Conservation (phyloP, 1,284 basidiomycete species). For the Volvariella volvacea region DNA sequence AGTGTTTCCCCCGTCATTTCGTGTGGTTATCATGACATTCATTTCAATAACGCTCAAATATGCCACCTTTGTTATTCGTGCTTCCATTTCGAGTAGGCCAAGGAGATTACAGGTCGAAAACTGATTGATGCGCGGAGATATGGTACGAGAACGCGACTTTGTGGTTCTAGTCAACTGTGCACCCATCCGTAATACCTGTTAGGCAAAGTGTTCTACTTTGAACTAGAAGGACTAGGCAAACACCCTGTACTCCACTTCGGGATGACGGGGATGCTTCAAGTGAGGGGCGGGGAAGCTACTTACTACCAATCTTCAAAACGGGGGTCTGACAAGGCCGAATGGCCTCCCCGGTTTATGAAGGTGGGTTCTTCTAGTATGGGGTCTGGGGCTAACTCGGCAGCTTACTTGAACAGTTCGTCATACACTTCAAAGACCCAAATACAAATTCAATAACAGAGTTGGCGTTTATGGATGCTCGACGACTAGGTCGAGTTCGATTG, state of each 20-base stretch:
- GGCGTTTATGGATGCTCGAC: constrained; percentile 64
- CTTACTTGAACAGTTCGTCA: constrained; percentile 51
- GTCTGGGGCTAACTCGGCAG: too few species aligned
- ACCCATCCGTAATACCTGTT: constrained; percentile 3
- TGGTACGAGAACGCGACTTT: constrained; percentile 26
- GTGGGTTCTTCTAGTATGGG: constrained; percentile 22
- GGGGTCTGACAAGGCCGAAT: constrained; percentile 36
- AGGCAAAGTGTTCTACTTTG: constrained; percentile 80
- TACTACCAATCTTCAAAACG: constrained; percentile 58
- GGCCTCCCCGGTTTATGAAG: constrained; percentile 80
- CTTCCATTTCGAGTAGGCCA: constrained; percentile 33
- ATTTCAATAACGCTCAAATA: too few species aligned
- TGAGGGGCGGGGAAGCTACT: constrained; percentile 55
- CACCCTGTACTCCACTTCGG: constrained; percentile 76
- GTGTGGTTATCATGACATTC: too few species aligned
- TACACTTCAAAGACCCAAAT: constrained; percentile 39
- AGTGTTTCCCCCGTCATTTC: constrained; percentile 19
- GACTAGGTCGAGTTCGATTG: constrained; percentile 69
- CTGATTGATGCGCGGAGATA: constrained; percentile 60
- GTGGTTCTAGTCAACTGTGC: not conserved
- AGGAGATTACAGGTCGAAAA: constrained; percentile 51
- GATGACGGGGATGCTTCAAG: constrained; percentile 81
- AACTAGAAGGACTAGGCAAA: constrained; percentile 55
- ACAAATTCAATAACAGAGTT: constrained; percentile 34
- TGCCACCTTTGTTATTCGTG: not conserved